Base-by-base conservation (phyloP, 2,329 filamentous ascomycete genomes). In the Sphaerulina populicola region DNA sequence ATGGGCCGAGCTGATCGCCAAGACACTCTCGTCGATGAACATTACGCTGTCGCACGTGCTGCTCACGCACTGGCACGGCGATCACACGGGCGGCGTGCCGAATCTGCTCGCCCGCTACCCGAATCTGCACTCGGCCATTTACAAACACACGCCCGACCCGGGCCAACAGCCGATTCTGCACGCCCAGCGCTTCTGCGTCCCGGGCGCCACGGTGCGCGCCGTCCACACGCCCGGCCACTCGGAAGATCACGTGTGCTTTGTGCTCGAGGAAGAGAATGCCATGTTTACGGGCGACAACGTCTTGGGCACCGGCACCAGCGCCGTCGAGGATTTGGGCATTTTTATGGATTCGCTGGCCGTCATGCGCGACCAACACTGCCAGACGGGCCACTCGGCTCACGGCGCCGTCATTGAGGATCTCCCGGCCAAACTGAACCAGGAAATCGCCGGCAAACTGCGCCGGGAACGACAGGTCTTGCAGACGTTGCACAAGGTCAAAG, bases 301-400 rank as follows among this genome's bases (percentile, higher is more conserved):
- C 3, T 62, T 70, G 0, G 68, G 68, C 1, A 63, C 72, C 41
- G 72, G 72, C 0, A 68, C 62, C 12, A 66, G 61, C 30, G 71
- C 65, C 0, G 68, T 71, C 0, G 69, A 73, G 56, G 63, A 73
- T 41, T 60, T 74, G 0, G 61, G 64, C 4, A 52, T 52, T 2
- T 75, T 64, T 48, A 70, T 73, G 66, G 49, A 50, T 6, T 65
- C 57, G 6, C 61, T 74, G 5, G 57, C 57, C 2, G 59, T 53
- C 10, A 71, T 74, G 69, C 47, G 57, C 2, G 40, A 50, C 0
- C 65, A 70, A 1, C 57, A 61, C 7, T 76, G 72, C 51, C 31
- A 9, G 0, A 56, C 55, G 1, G 74, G 73, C 0, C 74, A 77
- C 54, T 69, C 74, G 0, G 74, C 69, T 2, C 75, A 77, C 49